These are phyloP conservation scores for Hypoxylon sp. DNA, from an alignment of 2,329 filamentous ascomycete species.

Conservation along the genomic window DNA sequence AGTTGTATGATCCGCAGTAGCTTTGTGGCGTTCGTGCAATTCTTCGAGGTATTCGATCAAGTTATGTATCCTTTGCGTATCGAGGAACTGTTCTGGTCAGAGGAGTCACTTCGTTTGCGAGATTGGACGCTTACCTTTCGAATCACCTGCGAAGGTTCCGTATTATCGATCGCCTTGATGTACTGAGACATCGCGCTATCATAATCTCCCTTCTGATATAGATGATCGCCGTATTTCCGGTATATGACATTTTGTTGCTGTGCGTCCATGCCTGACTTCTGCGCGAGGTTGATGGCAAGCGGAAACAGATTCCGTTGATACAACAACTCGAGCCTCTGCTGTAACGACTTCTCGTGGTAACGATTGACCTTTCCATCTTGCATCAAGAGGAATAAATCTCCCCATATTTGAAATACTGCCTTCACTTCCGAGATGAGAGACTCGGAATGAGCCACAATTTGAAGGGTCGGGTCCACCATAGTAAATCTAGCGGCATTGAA, in stretches of 20 bases:
- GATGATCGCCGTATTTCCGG: slow-evolving; percentile 90
- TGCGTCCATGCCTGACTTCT: slow-evolving; percentile 84
- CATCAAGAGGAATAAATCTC: slow-evolving; percentile 88
- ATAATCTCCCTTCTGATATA: slow-evolving; percentile 96
- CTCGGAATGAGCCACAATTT: slow-evolving; percentile 91
- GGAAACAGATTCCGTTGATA: slow-evolving; percentile 95
- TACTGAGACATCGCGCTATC: slow-evolving; percentile 99
- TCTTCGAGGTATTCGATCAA: slow-evolving; percentile 97
- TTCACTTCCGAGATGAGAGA: slow-evolving; percentile 84
- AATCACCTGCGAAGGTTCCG: slow-evolving; percentile 95
- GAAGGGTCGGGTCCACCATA: slow-evolving; percentile 89
- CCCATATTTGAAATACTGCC: slow-evolving; percentile 88
- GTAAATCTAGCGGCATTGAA: slow-evolving; percentile 92
- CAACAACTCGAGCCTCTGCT: slow-evolving; percentile 91
- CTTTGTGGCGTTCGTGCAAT: slow-evolving; percentile 91
- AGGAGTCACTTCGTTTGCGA: not conserved
- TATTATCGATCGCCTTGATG: slow-evolving; percentile 93
- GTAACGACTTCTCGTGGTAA: slow-evolving; percentile 91
- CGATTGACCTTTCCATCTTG: slow-evolving; percentile 92
- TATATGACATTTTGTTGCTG: slow-evolving; percentile 92
- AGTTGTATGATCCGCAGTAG: slow-evolving; percentile 95
- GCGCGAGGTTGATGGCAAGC: slow-evolving; percentile 90
- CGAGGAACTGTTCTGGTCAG: slow-evolving; percentile 76
- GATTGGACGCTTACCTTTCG: slow-evolving; percentile 73
- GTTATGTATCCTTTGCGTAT: slow-evolving; percentile 97